phyloP scores from a whole-genome alignment of 306 rosid species.

The Cyclanthera cordifolia region DNA sequence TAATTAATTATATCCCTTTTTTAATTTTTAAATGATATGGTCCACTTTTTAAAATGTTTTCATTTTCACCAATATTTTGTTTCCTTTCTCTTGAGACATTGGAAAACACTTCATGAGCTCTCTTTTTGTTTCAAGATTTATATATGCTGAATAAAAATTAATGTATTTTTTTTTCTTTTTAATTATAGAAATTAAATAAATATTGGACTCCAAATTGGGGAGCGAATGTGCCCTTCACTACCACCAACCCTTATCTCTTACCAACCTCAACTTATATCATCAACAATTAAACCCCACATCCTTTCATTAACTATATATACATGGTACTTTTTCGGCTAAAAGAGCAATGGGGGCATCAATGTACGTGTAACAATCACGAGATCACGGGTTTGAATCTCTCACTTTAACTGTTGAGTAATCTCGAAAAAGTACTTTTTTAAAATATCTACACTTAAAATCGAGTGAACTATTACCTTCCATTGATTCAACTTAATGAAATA shows the following conservation, averaged over 20 bases:
- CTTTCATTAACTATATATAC: neutral
- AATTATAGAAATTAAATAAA: neutral
- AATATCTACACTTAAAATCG: no score
- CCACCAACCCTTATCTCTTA: neutral
- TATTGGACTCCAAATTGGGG: conserved; percentile 6
- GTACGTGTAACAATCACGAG: no score
- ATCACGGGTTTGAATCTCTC: no score
- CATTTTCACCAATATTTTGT: neutral
- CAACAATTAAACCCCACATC: neutral
- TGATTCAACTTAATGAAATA: no score
- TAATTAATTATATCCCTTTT: neutral
- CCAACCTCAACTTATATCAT: neutral
- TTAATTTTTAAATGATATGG: neutral
- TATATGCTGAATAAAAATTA: neutral
- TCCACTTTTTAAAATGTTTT: conserved; percentile 1
- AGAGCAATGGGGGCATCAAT: no score
- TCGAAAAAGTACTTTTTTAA: no score
- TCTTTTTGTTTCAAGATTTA: neutral
- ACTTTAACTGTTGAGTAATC: no score
- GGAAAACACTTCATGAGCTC: conserved; percentile 2
- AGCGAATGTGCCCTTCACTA: neutral
- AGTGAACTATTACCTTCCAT: no score
- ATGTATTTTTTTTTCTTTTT: neutral
- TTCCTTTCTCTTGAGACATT: conserved; percentile 1
- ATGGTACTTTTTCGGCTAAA: no score